Base-by-base conservation (phyloP, 208 protist genomes). In the Trypanosoma theileri region DNA sequence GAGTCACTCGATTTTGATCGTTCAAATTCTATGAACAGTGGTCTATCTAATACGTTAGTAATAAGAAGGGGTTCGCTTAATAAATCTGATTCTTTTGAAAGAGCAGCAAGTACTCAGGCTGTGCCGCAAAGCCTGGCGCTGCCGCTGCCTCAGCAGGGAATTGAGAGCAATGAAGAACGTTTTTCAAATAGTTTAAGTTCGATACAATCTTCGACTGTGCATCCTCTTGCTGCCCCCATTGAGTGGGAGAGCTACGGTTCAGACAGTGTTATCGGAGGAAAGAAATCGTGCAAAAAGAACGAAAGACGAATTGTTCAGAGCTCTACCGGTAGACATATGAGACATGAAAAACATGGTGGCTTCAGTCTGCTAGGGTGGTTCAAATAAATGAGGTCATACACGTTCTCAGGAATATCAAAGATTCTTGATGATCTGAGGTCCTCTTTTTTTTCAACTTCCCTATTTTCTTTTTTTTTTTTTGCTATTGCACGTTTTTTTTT, bases 381-480 rank as follows among this genome's bases (percentile, higher is more conserved):
- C 6, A 50, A 46, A 21, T 50, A 28, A 24, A 0, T 46, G 55
- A 31, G 24, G 0, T 14, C 24, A 41, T 54, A 12, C 17, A 4
- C 17, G n/a, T 21, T 21, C 6, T 61, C 48, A n/a, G 26, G 1
- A 53, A 59, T 24, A 17, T 46, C 0, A 24, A 45, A 24, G 24
- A 53, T 12, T 59, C 0, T 28, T 22, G 21, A 0, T 57, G 12
- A 42, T 9, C 28, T 10, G 26, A 28, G 4, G 7, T 56, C 62
- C 31, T 53, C 14, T 70, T 42, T 60, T 59, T 66, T 64, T 57
- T 68, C 46, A 56, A 11, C 16, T 61, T 21, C 40, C 22, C 44
- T 24, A 26, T 62, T 26, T 59, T 55, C 31, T 44, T 28, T 55
- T 10, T 19, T 66, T n/a, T 24, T 74, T 48, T 11, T 48, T 48